These are phyloP conservation scores for Sclerotinia nivalis DNA, from an alignment of 2,329 filamentous ascomycete genomes.

Conservation along the genomic window DNA sequence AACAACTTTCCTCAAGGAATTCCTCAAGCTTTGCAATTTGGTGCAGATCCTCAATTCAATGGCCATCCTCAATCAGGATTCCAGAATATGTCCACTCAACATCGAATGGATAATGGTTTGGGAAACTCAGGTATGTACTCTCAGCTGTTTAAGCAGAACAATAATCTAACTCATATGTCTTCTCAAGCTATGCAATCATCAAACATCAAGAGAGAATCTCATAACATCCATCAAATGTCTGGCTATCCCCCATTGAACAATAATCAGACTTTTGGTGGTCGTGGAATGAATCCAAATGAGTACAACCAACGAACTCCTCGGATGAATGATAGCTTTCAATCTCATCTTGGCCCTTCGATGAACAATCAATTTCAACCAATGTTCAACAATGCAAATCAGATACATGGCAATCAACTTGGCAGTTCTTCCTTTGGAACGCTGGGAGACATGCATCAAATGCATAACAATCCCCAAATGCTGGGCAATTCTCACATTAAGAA, in stretches of 20 bases:
- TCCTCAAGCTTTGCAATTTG: background rate
- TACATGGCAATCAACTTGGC: background rate
- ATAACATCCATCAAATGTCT: background rate
- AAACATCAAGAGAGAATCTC: background rate
- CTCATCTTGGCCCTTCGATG: background rate
- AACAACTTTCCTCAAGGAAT: background rate
- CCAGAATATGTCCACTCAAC: background rate
- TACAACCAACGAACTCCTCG: background rate
- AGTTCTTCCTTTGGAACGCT: background rate
- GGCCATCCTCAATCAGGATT: background rate
- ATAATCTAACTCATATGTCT: background rate
- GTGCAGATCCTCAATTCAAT: slow-evolving; percentile 1
- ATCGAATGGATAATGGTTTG: background rate
- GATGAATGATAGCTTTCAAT: background rate
- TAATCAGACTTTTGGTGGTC: background rate
- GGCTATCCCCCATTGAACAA: background rate
- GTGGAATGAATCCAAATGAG: background rate
- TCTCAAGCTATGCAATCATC: background rate
- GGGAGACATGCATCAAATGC: background rate
- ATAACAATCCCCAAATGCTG: background rate
- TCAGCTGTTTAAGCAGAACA: background rate
- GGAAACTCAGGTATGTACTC: background rate
- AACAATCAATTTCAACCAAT: background rate
- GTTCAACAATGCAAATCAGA: background rate
- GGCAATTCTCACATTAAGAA: background rate